Base-by-base conservation (phyloP, 1,139 yeast genomes). In the Candida sp. region DNA sequence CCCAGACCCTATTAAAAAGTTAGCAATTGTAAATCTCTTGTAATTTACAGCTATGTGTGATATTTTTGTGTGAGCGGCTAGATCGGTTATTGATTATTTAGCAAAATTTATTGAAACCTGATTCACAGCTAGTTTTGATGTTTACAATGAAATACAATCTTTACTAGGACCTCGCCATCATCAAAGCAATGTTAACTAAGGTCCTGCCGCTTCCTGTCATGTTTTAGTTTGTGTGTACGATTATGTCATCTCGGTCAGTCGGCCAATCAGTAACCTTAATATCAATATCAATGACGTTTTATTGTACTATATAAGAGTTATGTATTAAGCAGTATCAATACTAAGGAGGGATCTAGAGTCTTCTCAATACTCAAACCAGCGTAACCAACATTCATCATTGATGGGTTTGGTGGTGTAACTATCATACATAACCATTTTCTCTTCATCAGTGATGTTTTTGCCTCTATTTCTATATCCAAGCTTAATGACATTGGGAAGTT, bases 321-420 rank as follows among this genome's bases (percentile, higher is more conserved):
- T n/a, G n/a, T n/a, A n/a, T n/a, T n/a, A n/a, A n/a, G n/a, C n/a
- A n/a, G n/a, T n/a, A n/a, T n/a, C n/a, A n/a, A n/a, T n/a, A n/a
- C n/a, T n/a, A n/a, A n/a, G n/a, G n/a, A n/a, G n/a, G n/a, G n/a
- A n/a, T n/a, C n/a, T n/a, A n/a, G n/a, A n/a, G n/a, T n/a, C n/a
- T 6, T 30, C 21, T 27, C 45, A 22, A 25, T 53, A 49, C 25
- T 43, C 48, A 43, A 62, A 61, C 73, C 75, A 75, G 45, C 64
- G 66, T 38, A 77, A 53, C 80, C 81, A 77, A 45, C 81, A 75
- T 49, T 77, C 82, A 50, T 77, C 80, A 45, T 64, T 62, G 39
- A 67, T 48, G 1, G 82, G 82, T 39, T 79, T 59, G 8, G 75
- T 73, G n/a, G 81, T 77, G 49, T 77, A 77, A 21, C 73, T 57